phyloP scores from a whole-genome alignment of 192 early-diverging fungal genomes.

The Geranomyces michiganensis region DNA sequence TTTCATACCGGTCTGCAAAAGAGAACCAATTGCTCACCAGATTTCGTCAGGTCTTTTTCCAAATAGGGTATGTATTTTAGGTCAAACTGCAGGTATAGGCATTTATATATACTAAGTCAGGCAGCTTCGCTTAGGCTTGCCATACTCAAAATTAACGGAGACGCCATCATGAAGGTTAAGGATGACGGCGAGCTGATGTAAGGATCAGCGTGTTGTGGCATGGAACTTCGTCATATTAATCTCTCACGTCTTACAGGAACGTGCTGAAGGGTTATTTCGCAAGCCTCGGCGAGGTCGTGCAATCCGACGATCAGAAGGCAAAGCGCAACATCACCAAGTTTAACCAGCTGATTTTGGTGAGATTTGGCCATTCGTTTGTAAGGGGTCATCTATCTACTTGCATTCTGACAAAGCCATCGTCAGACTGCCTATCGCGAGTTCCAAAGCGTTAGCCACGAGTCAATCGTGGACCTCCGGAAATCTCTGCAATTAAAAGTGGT shows the following conservation, averaged over 20 bases:
- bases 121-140: conserved; percentile 54
- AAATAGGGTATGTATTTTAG: conserved; percentile 63
- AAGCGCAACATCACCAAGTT: conserved; percentile 63
- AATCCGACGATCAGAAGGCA: conserved; percentile 28
- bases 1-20: background rate
- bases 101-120: conserved; percentile 13
- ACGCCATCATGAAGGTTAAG: conserved; percentile 55
- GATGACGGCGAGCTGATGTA: conserved; percentile 66
- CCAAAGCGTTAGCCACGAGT: conserved; percentile 72
- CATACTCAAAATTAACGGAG: conserved; percentile 90
- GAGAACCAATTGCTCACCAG: background rate
- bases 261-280: conserved; percentile 86
- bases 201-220: background rate
- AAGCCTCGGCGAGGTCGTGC: conserved; percentile 74
- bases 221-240: background rate
- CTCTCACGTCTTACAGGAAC: conserved; percentile 50
- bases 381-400: background rate
- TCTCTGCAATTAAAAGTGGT: conserved; percentile 87
- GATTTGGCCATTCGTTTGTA: background rate
- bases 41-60: conserved; percentile 77
- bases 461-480: conserved; percentile 78
- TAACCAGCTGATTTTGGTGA: conserved; percentile 79
- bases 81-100: conserved; percentile 15
- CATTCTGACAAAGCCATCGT: conserved; percentile 1
- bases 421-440: conserved; percentile 89